Base-by-base conservation (phyloP, 768 basidiomycete species). In the Porpolomopsis calyptriformis region DNA sequence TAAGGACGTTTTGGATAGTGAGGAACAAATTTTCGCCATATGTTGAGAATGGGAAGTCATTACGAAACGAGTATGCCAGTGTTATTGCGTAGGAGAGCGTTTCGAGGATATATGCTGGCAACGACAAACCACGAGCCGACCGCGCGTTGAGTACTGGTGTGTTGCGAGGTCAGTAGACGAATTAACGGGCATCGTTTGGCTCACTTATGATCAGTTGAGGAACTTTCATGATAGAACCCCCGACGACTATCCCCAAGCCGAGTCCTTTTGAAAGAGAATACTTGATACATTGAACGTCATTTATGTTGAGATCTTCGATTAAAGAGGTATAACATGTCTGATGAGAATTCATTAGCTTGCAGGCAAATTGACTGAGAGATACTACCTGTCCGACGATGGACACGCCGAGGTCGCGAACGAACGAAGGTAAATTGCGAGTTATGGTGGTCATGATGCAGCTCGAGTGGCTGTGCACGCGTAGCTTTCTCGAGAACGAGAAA, bases 21-120 rank as follows among this genome's bases (percentile, higher is more conserved):
- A 98, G 74, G 77, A 97, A 97, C 47, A 92, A 61, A 69, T 94
- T 97, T 64, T 99, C 96, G 57, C 96, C 96, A 49, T 97, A 99
- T 0, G 96, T 97, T 16, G 88, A 90, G 71, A 97, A 96, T 0
- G 96, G 91, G 64, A 93, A 97, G 19, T 70, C 62, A 57, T 89
- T 84, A 19, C 90, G 73, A 55, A 77, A 78, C 2, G 92, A 84
- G 65, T 98, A 99, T 9, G 80, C 79, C 22, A 92, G 75, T 0
- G 82, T 91, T 56, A 99, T 92, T 22, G 83, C 85, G 55, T 96
- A 96, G 0, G 88, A 76, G 23, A 87, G 69, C 0, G 94, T 97
- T 60, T 98, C 94, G 18, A 99, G 81, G 41, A 85, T 64, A 62
- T 91, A 97, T 3, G 90, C 85, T 2, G 84, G 70, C 2, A 97